Percentiles rank a stretch among this genome's conserved stretches.
These are phyloP conservation scores for Termitomyces sp. DNA, from an alignment of 768 basidiomycete species.

Conservation along the genomic window DNA sequence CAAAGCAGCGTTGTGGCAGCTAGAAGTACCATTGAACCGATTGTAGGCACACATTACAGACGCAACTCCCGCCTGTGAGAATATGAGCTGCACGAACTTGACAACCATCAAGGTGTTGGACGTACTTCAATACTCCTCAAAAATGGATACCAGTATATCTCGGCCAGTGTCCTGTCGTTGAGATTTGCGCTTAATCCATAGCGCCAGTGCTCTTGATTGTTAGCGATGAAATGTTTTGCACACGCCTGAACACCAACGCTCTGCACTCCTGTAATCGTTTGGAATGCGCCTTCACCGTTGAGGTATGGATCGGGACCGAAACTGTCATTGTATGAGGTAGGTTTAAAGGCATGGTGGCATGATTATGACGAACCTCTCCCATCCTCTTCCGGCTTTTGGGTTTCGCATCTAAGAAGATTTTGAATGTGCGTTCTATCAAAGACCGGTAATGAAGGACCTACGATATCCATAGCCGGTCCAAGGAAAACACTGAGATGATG, in stretches of 20 bases:
- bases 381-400: conserved; percentile 48
- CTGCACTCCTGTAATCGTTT: conserved; percentile 61
- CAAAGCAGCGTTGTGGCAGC: conserved; percentile 58
- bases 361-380: conserved; percentile 38
- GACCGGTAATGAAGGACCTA: conserved; percentile 15
- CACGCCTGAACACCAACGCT: conserved; percentile 61
- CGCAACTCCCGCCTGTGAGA: conserved; percentile 43
- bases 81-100: background rate
- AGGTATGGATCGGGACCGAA: conserved; percentile 66
- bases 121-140: conserved; percentile 46
- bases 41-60: conserved; percentile 56
- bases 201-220: conserved; percentile 55
- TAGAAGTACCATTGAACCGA: conserved; percentile 58
- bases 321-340: conserved; percentile 21
- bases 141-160: conserved; percentile 54
- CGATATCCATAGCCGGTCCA: conserved; percentile 57
- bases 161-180: conserved; percentile 57
- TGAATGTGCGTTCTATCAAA: background rate
- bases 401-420: conserved; percentile 43
- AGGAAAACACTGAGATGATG: conserved; percentile 37
- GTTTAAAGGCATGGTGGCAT: background rate
- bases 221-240: conserved; percentile 50
- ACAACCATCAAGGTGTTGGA: background rate
- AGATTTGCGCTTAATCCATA: conserved; percentile 45
- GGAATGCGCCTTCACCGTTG: conserved; percentile 56